Base-by-base conservation (phyloP, 192 early-diverging fungal species). In the Rhizophagus prolifer region DNA sequence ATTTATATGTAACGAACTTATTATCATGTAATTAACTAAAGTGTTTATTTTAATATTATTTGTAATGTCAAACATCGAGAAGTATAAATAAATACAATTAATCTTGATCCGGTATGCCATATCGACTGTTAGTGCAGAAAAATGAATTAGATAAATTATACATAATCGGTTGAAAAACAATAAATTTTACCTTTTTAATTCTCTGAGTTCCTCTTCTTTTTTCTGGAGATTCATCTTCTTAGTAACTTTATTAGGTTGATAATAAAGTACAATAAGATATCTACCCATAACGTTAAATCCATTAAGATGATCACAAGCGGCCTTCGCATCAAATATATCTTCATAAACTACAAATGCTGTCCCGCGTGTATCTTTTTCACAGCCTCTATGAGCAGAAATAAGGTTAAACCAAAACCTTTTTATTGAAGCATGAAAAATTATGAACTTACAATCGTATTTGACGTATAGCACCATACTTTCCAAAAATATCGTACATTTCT, bases 401-500 rank as follows among this genome's bases (percentile, higher is more conserved):
- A 30, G 19, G 19, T 34, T 77, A n/a, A 44, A 19, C 13, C 58
- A 36, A 26, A 1, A 34, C n/a, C 7, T 9, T 8, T 26, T 58
- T 14, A 50, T 50, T 4, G 8, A 28, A 26, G 0, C 6, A 36
- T 30, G 26, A 63, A 63, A n/a, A 31, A 28, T 14, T 23, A 64
- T 9, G 46, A 13, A 64, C 77, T 79, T 82, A 87, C 70, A 93
- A 80, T 80, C 96, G 86, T 47, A 99, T 96, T 86, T 99, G 97
- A 65, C 97, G 87, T 72, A 97, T 95, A 2, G 95, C 90, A 21
- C 95, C 95, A 82, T 97, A 98, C 83, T 93, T 95, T 67, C 96
- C 96, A 91, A 99, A 99, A 61, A 99, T 87, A 79, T 99, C 97
- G 79, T 95, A 99, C 91, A 99, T 91, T 79, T 99, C 97, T 77